phyloP scores from a whole-genome alignment of 2,329 filamentous ascomycete genomes.

The Kalmusia sp. region DNA sequence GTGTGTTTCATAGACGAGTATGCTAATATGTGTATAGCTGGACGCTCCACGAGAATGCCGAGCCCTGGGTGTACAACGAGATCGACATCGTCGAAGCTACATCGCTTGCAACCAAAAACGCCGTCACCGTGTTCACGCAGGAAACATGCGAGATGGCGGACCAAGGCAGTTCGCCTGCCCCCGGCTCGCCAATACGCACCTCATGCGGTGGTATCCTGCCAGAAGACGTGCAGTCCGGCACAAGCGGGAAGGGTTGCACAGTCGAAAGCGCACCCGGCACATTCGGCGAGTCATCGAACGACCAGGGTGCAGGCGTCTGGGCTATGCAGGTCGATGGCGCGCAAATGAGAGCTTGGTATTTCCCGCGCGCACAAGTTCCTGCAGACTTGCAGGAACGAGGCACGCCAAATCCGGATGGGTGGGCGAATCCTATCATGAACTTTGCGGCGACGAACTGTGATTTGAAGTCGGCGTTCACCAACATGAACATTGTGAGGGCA shows the following conservation, averaged over 20 bases:
- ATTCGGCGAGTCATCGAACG: slow-evolving; percentile 38
- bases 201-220: neutral
- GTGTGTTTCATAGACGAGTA: too few species aligned
- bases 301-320: slow-evolving; percentile 56
- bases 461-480: slow-evolving; percentile 51
- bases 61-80: slow-evolving; percentile 44
- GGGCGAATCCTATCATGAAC: slow-evolving; percentile 43
- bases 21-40: neutral
- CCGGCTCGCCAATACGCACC: neutral
- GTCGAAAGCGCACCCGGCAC: slow-evolving; percentile 16
- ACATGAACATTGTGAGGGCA: slow-evolving; percentile 24
- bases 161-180: neutral
- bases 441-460: slow-evolving; percentile 42
- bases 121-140: slow-evolving; percentile 27
- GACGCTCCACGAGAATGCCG: slow-evolving; percentile 43
- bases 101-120: slow-evolving; percentile 24
- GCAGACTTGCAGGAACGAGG: slow-evolving; percentile 50
- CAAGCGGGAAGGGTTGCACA: slow-evolving; percentile 17
- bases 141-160: slow-evolving; percentile 11
- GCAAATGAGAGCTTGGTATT: slow-evolving; percentile 61
- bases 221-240: neutral
- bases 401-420: slow-evolving; percentile 53
- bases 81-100: slow-evolving; percentile 55
- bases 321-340: slow-evolving; percentile 57
- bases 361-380: slow-evolving; percentile 54